Evolutionary conservation across 495 filamentous ascomycete genomes (phyloP).

Genomic region (Hypoxylon fuscum): DNA sequence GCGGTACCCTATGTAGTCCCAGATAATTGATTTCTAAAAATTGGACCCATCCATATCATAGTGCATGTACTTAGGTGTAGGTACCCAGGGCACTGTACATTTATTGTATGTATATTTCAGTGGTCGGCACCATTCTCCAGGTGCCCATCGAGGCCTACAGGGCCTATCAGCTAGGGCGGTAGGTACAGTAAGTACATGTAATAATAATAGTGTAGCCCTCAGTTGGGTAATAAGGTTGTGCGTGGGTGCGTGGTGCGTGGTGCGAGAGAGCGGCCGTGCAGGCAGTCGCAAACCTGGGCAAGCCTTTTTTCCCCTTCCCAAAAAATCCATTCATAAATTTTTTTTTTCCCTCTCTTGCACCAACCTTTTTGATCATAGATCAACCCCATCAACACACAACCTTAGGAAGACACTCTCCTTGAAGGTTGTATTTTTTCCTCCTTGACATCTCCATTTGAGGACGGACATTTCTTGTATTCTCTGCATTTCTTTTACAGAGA

Average conservation of each 20-base stretch:
- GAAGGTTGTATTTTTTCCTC: slow-evolving; percentile 44
- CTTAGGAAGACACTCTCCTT: slow-evolving; percentile 44
- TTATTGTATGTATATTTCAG: too few species aligned
- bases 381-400: slow-evolving; percentile 51
- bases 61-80: too few species aligned
- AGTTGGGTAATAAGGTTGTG: neutral
- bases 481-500: slow-evolving; percentile 49
- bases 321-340: slow-evolving; percentile 48
- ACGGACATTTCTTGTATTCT: slow-evolving; percentile 42
- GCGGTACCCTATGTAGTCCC: too few species aligned
- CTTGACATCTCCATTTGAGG: slow-evolving; percentile 40
- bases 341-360: slow-evolving; percentile 48
- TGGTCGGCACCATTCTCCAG: neutral
- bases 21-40: too few species aligned
- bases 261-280: slow-evolving; percentile 13
- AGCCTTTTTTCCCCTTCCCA: slow-evolving; percentile 40
- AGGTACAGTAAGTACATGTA: slow-evolving; percentile 12
- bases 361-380: slow-evolving; percentile 46
- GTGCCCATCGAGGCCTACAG: slow-evolving; percentile 7
- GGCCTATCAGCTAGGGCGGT: slow-evolving; percentile 5
- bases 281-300: slow-evolving; percentile 33
- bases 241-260: neutral
- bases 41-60: too few species aligned
- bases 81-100: too few species aligned
- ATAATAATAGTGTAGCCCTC: too few species aligned